These are phyloP conservation scores for Daldinia bambusicola DNA, from an alignment of 495 filamentous ascomycete species.

Conservation along the genomic window DNA sequence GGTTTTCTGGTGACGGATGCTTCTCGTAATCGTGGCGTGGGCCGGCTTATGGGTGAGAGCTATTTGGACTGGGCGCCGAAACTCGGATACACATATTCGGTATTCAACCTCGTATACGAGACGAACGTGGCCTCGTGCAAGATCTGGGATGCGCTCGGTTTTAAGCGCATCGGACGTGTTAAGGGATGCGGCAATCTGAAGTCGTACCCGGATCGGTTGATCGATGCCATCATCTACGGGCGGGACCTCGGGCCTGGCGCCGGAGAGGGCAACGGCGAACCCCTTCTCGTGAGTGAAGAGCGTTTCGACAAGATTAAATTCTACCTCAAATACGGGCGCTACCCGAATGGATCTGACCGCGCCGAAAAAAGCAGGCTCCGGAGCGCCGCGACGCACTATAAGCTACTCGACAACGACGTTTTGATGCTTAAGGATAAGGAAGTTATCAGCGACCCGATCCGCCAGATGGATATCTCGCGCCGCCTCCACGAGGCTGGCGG, in stretches of 20 bases:
- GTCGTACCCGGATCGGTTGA: slow-evolving; percentile 78
- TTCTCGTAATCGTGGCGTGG: slow-evolving; percentile 88
- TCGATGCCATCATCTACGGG: slow-evolving; percentile 98
- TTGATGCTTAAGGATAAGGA: slow-evolving; percentile 98
- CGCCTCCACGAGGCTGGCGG: slow-evolving; percentile 72
- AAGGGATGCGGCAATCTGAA: slow-evolving; percentile 87
- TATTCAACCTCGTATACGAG: slow-evolving; percentile 99
- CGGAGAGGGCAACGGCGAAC: slow-evolving; percentile 62
- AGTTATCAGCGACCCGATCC: slow-evolving; percentile 89
- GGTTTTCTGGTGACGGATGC: slow-evolving; percentile 94
- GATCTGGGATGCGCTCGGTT: slow-evolving; percentile 97
- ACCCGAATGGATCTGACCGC: slow-evolving; percentile 91
- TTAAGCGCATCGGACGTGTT: slow-evolving; percentile 94
- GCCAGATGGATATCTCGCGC: slow-evolving; percentile 90
- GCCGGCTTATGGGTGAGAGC: slow-evolving; percentile 90
- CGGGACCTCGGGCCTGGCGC: slow-evolving; percentile 70
- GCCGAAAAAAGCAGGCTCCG: slow-evolving; percentile 94
- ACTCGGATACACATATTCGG: slow-evolving; percentile 93
- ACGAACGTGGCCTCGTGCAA: slow-evolving; percentile 94
- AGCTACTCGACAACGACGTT: slow-evolving; percentile 79
- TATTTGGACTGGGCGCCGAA: slow-evolving; percentile 96
- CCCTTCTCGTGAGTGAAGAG: slow-evolving; percentile 93
- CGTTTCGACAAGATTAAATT: slow-evolving; percentile 98
- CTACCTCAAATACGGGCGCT: slow-evolving; percentile 94
- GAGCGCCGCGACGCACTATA: slow-evolving; percentile 95